phyloP scores from a whole-genome alignment of 2,329 filamentous ascomycete genomes.

The Curvularia sp. region DNA sequence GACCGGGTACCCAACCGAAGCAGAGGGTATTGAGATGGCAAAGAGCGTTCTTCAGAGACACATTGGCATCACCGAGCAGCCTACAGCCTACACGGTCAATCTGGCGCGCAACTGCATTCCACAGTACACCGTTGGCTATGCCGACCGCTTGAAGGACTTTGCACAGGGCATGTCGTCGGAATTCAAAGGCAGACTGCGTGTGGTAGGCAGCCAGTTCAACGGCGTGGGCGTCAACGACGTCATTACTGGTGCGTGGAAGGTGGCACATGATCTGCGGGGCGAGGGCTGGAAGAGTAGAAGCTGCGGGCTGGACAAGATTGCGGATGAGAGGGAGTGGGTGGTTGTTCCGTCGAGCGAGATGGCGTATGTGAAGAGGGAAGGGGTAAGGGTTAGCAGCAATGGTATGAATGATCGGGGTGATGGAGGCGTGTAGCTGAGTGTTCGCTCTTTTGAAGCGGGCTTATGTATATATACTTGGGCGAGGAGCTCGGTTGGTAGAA shows the following conservation, averaged over 20 bases:
- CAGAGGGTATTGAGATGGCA: constrained; percentile 74
- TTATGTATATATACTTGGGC: background rate
- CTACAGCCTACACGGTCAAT: constrained; percentile 66
- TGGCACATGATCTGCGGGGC: constrained; percentile 52
- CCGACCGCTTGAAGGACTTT: constrained; percentile 61
- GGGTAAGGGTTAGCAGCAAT: background rate
- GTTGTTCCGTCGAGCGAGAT: constrained; percentile 18
- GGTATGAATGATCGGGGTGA: constrained; percentile 9
- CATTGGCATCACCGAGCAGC: constrained; percentile 70
- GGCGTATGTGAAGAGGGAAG: constrained; percentile 16
- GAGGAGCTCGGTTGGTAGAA: background rate
- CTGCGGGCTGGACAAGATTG: constrained; percentile 35
- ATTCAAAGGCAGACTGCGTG: constrained; percentile 70
- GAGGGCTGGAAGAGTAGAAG: constrained; percentile 41
- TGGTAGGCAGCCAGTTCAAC: constrained; percentile 60
- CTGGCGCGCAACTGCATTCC: constrained; percentile 80
- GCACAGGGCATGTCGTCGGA: constrained; percentile 63
- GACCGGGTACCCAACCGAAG: constrained; percentile 66
- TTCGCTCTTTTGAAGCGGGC: background rate
- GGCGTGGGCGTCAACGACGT: constrained; percentile 60
- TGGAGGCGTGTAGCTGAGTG: constrained; percentile 3
- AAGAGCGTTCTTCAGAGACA: constrained; percentile 74
- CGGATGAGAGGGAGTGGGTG: constrained; percentile 26
- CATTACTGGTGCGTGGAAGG: constrained; percentile 62
- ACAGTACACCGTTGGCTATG: constrained; percentile 85